Conservation (phyloP, 306 rosid species). For the Glycyrrhiza uralensis region DNA sequence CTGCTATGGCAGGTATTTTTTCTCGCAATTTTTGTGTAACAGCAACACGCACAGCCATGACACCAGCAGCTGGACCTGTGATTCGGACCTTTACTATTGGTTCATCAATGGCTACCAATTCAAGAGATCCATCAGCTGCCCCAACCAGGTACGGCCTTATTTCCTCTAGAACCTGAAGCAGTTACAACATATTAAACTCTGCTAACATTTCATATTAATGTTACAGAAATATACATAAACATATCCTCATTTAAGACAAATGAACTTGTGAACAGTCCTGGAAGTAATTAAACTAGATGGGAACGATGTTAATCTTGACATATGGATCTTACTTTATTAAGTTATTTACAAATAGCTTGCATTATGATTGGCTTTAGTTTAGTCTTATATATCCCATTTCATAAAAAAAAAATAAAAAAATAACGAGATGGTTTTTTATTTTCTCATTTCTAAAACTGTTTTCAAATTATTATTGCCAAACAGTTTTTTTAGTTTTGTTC, state of each 20-base stretch:
- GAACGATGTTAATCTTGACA: not conserved
- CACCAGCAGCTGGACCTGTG: conserved; percentile 74
- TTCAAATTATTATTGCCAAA: too few relatives aligned
- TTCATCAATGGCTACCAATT: conserved; percentile 79
- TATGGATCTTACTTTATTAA: too few relatives aligned
- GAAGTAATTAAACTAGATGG: not conserved
- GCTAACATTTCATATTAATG: not conserved
- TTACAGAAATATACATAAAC: conserved; percentile 10
- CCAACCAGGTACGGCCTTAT: conserved; percentile 91
- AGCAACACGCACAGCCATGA: conserved; percentile 94
- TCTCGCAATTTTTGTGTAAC: conserved; percentile 93
- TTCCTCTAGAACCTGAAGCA: conserved; percentile 82
- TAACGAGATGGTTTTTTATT: too few relatives aligned
- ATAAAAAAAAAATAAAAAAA: too few relatives aligned
- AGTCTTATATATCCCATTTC: too few relatives aligned
- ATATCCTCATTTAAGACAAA: not conserved
- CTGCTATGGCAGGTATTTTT: conserved; percentile 82
- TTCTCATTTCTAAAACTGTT: too few relatives aligned
- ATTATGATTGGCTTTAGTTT: too few relatives aligned
- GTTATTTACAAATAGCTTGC: too few relatives aligned
- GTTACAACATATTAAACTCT: not conserved
- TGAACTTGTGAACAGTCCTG: conserved; percentile 9
- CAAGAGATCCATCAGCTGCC: conserved; percentile 86
- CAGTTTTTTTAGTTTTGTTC: too few relatives aligned
- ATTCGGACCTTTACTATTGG: conserved; percentile 70